Percentiles rank a stretch among this genome's conserved stretches.
These are phyloP conservation scores for Aspergillus pseudoterreus DNA, from an alignment of 2,329 filamentous ascomycete species.

Conservation along the genomic window DNA sequence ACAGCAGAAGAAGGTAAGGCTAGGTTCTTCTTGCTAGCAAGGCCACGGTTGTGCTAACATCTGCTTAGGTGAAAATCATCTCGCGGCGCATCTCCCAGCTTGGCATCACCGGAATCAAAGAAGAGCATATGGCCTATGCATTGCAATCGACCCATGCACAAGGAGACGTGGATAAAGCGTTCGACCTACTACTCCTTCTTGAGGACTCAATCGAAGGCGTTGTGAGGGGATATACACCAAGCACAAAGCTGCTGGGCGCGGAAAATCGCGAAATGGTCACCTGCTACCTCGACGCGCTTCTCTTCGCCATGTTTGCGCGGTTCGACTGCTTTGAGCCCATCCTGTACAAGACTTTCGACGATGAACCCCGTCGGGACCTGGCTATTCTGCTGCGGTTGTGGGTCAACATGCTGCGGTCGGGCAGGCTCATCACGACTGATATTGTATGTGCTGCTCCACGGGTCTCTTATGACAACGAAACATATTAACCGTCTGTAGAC, in stretches of 20 bases:
- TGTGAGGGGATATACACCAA: conserved; percentile 69
- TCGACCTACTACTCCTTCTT: conserved; percentile 72
- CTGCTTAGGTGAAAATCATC: conserved; percentile 48
- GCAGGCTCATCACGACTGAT: conserved; percentile 79
- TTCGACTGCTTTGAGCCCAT: conserved; percentile 91
- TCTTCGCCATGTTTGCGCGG: conserved; percentile 94
- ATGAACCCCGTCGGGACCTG: conserved; percentile 68
- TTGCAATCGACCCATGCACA: conserved; percentile 61
- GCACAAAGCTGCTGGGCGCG: conserved; percentile 72
- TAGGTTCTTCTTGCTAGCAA: neutral
- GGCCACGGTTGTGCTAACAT: neutral
- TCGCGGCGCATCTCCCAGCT: conserved; percentile 49
- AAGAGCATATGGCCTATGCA: conserved; percentile 61
- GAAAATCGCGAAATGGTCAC: conserved; percentile 82
- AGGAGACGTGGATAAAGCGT: conserved; percentile 69
- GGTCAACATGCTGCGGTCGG: conserved; percentile 86
- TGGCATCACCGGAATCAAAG: conserved; percentile 55
- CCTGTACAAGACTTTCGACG: conserved; percentile 72
- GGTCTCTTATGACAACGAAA: neutral
- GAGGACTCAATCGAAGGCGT: conserved; percentile 78
- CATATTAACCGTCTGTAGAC: conserved; percentile 53
- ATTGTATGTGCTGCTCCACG: conserved; percentile 54
- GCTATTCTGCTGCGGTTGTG: conserved; percentile 78
- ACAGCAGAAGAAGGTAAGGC: conserved; percentile 33
- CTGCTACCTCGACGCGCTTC: conserved; percentile 87